Evolutionary conservation across 1,139 yeast species (phyloP).

Genomic region (Kurtzmaniella quercitrusa): DNA sequence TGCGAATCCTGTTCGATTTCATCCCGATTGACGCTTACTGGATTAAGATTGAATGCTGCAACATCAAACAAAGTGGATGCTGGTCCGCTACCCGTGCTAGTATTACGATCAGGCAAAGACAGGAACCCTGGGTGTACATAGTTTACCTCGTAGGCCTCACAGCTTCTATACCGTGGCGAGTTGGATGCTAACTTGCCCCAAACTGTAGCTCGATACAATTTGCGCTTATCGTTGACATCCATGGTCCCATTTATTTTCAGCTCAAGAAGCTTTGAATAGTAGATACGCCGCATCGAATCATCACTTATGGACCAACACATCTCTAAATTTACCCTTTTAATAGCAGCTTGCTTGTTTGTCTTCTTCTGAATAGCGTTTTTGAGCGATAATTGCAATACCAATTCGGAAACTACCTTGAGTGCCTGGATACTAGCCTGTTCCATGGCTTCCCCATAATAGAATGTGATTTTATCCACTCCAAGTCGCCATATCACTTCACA

Average conservation of each 20-base stretch:
- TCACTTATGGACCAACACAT: conserved; percentile 33
- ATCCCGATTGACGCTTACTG: neutral
- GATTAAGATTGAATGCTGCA: neutral
- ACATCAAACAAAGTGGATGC: neutral
- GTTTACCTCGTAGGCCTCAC: conserved; percentile 11
- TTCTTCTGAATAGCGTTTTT: neutral
- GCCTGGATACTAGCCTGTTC: conserved; percentile 26
- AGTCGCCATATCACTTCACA: neutral
- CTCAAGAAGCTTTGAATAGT: conserved; percentile 9
- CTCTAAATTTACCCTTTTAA: conserved; percentile 16
- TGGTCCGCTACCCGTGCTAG: neutral
- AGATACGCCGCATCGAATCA: conserved; percentile 21
- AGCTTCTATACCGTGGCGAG: conserved; percentile 20
- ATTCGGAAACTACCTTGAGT: conserved; percentile 17
- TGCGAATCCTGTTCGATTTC: conserved; percentile 3
- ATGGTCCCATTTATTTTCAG: neutral
- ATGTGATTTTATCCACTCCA: conserved; percentile 13
- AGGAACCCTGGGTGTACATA: neutral
- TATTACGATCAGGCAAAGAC: neutral
- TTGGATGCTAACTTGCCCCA: conserved; percentile 20
- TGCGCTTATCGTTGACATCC: conserved; percentile 6
- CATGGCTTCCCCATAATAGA: conserved; percentile 29
- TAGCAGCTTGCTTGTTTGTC: neutral
- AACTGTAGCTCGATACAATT: conserved; percentile 12
- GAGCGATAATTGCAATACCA: conserved; percentile 13